A percentile compares a stretch with the other conserved stretches of the same genome.
Conservation (phyloP, 768 basidiomycete species). For the Hericium rajendrae region DNA sequence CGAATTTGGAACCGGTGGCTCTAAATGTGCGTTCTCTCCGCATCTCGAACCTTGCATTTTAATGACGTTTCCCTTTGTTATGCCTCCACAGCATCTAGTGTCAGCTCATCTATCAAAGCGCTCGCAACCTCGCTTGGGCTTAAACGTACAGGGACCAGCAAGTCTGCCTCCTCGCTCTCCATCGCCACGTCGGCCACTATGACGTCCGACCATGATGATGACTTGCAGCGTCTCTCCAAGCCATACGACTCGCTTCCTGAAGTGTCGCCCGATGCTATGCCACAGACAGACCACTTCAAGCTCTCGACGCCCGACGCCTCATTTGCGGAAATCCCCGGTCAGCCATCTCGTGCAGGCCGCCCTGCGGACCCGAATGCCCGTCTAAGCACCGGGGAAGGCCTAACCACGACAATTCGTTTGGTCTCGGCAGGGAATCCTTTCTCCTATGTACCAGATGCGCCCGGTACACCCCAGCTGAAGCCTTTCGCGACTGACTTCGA, state of each 20-base stretch:
- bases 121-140: conserved; percentile 70
- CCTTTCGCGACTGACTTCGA: conserved; percentile 64
- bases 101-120: conserved; percentile 65
- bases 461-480: conserved; percentile 52
- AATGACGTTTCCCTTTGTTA: not conserved
- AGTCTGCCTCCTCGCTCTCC: conserved; percentile 14
- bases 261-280: conserved; percentile 16
- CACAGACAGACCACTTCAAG: conserved; percentile 41
- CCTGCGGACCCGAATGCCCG: conserved; percentile 54
- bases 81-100: conserved; percentile 36
- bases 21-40: conserved; percentile 38
- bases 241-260: conserved; percentile 14
- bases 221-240: conserved; percentile 7
- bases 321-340: conserved; percentile 38
- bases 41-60: not conserved
- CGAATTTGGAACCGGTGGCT: conserved; percentile 68
- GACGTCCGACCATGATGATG: conserved; percentile 16
- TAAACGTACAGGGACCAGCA: conserved; percentile 38
- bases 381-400: conserved; percentile 39
- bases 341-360: conserved; percentile 44
- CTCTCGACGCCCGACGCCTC: conserved; percentile 28
- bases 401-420: conserved; percentile 37
- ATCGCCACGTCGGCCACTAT: conserved; percentile 25
- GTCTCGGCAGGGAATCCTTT: conserved; percentile 20
- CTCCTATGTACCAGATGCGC: conserved; percentile 4